phyloP scores from a whole-genome alignment of 2,329 filamentous ascomycete genomes.

The Fusarium pilosicola region DNA sequence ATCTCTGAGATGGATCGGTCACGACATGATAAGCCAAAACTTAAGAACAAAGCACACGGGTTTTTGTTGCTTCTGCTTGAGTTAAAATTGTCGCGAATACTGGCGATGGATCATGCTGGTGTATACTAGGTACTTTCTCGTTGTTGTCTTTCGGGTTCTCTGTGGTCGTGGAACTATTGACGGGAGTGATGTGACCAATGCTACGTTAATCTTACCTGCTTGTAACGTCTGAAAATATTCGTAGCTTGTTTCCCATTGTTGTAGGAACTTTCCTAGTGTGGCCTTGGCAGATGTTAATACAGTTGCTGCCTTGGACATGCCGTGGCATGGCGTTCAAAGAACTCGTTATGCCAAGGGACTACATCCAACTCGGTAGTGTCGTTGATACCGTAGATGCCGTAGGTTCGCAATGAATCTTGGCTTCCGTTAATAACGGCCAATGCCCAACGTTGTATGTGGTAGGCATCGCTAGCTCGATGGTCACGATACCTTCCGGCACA shows the following conservation, averaged over 20 bases:
- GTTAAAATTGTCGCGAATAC: background rate
- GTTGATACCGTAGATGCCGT: too few relatives aligned
- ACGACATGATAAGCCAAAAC: background rate
- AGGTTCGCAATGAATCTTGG: background rate
- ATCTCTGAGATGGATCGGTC: background rate
- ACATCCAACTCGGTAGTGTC: background rate
- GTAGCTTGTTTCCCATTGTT: background rate
- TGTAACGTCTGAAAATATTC: background rate
- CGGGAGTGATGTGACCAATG: background rate
- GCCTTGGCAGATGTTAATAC: background rate
- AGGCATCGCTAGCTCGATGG: background rate
- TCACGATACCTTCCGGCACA: background rate
- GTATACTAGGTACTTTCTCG: background rate
- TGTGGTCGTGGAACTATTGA: background rate
- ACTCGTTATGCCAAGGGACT: background rate
- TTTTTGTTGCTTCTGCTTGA: background rate
- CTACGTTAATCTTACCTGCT: background rate
- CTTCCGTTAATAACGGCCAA: background rate
- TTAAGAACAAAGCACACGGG: background rate
- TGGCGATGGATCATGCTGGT: background rate
- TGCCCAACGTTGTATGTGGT: background rate
- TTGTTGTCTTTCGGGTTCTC: background rate
- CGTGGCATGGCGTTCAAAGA: too few relatives aligned
- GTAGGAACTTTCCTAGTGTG: background rate
- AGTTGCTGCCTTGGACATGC: background rate